Percentiles rank a stretch among this genome's conserved stretches.
phyloP scores from a whole-genome alignment of 768 basidiomycete species.

The Mycena galericulata region DNA sequence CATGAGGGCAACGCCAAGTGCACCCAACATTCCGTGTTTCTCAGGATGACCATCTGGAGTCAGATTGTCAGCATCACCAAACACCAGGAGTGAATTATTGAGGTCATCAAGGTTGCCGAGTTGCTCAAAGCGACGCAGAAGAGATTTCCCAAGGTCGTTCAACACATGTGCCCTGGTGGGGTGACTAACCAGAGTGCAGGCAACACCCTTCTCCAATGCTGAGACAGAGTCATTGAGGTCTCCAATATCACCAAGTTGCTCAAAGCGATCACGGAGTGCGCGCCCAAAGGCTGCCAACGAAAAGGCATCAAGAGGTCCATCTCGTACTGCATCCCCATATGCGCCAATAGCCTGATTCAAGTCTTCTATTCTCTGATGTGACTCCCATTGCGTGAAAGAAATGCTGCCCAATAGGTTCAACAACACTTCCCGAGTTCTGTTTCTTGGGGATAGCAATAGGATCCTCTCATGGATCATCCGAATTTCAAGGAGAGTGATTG shows the following conservation, averaged over 20 bases:
- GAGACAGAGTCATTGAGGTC: neutral
- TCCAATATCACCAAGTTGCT: neutral
- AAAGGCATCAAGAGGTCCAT: neutral
- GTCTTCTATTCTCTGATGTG: neutral
- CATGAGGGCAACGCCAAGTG: neutral
- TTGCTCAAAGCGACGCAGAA: neutral
- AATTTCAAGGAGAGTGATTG: neutral
- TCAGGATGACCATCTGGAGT: conserved; percentile 1
- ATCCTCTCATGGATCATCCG: conserved; percentile 3
- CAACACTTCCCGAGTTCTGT: neutral
- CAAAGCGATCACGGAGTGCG: neutral
- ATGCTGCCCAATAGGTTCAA: neutral
- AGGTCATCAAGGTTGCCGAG: neutral
- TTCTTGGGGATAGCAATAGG: conserved; percentile 1
- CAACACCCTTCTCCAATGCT: neutral
- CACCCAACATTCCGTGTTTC: neutral
- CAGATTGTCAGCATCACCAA: neutral
- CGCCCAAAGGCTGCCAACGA: neutral
- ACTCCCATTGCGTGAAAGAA: neutral
- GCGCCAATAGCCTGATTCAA: neutral
- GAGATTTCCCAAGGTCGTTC: neutral
- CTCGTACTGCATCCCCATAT: conserved; percentile 7
- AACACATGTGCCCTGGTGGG: neutral
- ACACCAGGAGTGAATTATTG: neutral
- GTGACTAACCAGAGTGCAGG: neutral